These are phyloP conservation scores for Phlyctochytrium planicorne DNA, from an alignment of 192 early-diverging fungal genomes.

Conservation along the genomic window DNA sequence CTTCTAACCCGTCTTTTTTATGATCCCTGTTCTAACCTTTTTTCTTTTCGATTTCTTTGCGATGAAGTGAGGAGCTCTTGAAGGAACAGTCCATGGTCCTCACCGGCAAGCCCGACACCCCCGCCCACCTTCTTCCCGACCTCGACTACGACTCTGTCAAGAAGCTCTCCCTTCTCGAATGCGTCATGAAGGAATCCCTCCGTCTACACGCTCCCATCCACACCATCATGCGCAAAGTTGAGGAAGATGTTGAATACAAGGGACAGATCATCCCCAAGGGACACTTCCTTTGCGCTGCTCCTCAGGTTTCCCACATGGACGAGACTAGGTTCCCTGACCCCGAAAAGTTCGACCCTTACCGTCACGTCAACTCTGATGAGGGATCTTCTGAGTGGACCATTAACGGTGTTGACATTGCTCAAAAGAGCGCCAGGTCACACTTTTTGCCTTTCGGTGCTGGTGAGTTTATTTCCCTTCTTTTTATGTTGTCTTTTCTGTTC, in stretches of 20 bases:
- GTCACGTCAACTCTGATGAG: conserved; percentile 62
- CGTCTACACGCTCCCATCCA: conserved; percentile 93
- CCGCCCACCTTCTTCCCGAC: conserved; percentile 42
- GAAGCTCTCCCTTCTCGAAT: conserved; percentile 73
- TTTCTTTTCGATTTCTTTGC: not conserved
- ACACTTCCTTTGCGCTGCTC: conserved; percentile 82
- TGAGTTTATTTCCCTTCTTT: conserved; percentile 21
- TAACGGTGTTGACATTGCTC: conserved; percentile 60
- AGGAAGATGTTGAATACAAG: conserved; percentile 70
- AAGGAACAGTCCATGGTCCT: conserved; percentile 67
- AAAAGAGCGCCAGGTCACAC: conserved; percentile 72
- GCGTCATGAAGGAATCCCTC: conserved; percentile 85
- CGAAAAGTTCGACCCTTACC: conserved; percentile 72
- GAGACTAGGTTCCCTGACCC: conserved; percentile 77
- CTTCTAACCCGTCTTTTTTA: not conserved
- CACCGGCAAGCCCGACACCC: conserved; percentile 56
- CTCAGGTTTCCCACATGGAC: conserved; percentile 79
- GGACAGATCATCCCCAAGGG: conserved; percentile 86
- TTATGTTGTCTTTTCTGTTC: not conserved
- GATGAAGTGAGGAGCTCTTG: conserved; percentile 48
- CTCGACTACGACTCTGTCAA: conserved; percentile 70
- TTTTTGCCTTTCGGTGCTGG: conserved; percentile 97
- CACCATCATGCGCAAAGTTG: conserved; percentile 90
- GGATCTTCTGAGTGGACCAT: conserved; percentile 56
- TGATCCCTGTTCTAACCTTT: not conserved